phyloP scores from a whole-genome alignment of 305 asterid genomes.

The Plantago coronopus region DNA sequence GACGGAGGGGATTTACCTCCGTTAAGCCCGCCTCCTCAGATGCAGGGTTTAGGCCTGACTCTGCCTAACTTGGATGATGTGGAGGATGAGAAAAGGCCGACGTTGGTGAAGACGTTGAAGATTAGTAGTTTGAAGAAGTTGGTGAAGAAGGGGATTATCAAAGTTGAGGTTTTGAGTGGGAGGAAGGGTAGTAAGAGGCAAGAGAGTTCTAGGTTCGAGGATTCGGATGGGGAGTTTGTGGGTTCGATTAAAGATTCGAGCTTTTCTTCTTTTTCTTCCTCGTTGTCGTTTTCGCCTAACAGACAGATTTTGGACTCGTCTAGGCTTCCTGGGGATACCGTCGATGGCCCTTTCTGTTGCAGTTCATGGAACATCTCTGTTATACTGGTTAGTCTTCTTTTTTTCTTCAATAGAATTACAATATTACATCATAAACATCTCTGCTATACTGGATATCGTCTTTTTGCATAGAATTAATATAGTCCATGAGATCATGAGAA shows the following conservation, averaged over 20 bases:
- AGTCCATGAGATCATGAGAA: too few relatives aligned
- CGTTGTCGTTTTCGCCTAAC: conserved; percentile 32
- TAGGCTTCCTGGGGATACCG: conserved; percentile 14
- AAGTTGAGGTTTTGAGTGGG: conserved; percentile 16
- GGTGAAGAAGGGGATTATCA: conserved; percentile 30
- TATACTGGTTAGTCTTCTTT: conserved; percentile 41
- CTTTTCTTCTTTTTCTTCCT: conserved; percentile 28
- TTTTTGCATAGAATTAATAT: too few relatives aligned
- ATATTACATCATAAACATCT: too few relatives aligned
- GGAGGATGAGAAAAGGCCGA: conserved; percentile 21
- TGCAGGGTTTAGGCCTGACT: conserved; percentile 46
- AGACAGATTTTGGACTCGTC: conserved; percentile 27
- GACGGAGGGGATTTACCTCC: conserved; percentile 48
- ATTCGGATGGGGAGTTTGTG: conserved; percentile 36
- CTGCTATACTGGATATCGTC: too few relatives aligned
- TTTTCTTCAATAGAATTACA: not conserved
- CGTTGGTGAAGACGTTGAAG: conserved; percentile 15
- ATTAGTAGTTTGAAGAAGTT: conserved; percentile 36
- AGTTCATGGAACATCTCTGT: conserved; percentile 45
- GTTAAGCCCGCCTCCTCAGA: conserved; percentile 59
- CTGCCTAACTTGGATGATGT: conserved; percentile 35
- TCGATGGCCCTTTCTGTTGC: conserved; percentile 48
- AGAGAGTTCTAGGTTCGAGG: conserved; percentile 27
- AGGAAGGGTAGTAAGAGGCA: conserved; percentile 22
- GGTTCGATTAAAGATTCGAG: conserved; percentile 27